A percentile compares a stretch with the other conserved stretches of the same genome.
phyloP scores from a whole-genome alignment of 768 basidiomycete genomes.

The Lactarius sp. region DNA sequence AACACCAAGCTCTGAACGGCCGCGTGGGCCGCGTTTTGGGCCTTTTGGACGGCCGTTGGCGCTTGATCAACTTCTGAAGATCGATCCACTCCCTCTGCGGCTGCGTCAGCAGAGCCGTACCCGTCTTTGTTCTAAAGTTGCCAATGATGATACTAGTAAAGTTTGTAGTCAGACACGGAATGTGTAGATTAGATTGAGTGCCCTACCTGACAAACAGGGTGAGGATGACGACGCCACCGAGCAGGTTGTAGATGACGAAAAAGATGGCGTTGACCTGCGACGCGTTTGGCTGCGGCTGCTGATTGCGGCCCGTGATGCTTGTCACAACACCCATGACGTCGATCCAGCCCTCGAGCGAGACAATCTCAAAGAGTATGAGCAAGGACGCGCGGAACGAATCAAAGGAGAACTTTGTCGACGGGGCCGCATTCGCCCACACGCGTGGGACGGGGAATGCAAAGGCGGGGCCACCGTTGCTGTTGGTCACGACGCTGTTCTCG shows the following conservation, averaged over 20 bases:
- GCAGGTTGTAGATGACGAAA: slow-evolving; percentile 84
- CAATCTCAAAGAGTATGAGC: slow-evolving; percentile 92
- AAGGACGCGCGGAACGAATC: slow-evolving; percentile 80
- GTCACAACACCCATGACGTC: slow-evolving; percentile 83
- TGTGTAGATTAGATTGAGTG: slow-evolving; percentile 3
- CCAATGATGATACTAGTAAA: slow-evolving; percentile 85
- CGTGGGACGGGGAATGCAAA: slow-evolving; percentile 76
- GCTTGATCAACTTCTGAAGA: slow-evolving; percentile 78
- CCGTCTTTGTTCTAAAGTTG: slow-evolving; percentile 85
- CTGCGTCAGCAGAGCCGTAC: slow-evolving; percentile 78
- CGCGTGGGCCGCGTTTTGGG: slow-evolving; percentile 58
- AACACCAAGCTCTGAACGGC: slow-evolving; percentile 76
- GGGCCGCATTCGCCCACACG: slow-evolving; percentile 84
- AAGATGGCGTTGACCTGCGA: slow-evolving; percentile 84
- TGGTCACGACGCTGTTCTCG: slow-evolving; percentile 47
- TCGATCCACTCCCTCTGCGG: slow-evolving; percentile 94
- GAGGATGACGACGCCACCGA: slow-evolving; percentile 86
- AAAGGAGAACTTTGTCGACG: slow-evolving; percentile 82
- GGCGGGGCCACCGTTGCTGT: slow-evolving; percentile 37
- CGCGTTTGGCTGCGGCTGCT: slow-evolving; percentile 67
- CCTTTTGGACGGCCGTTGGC: slow-evolving; percentile 81
- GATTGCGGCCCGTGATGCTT: slow-evolving; percentile 62
- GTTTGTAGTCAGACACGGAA: slow-evolving; percentile 10
- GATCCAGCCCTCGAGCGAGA: slow-evolving; percentile 95
- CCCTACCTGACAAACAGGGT: slow-evolving; percentile 85